These are phyloP conservation scores for Rhizopus sp. DNA, from an alignment of 371 early-diverging fungal species.

Conservation along the genomic window DNA sequence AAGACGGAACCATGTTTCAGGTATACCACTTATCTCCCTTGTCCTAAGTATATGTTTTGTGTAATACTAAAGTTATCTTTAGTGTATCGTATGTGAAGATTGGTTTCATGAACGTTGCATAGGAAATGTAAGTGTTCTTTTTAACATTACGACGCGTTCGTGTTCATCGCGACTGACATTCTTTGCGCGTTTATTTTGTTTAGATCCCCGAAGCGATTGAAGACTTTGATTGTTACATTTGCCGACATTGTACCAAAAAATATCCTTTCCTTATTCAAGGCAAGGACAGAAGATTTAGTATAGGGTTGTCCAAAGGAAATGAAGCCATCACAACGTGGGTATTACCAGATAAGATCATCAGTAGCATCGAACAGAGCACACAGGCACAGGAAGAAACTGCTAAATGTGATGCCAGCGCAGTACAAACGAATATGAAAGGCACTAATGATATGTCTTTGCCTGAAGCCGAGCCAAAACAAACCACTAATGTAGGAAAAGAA, in stretches of 20 bases:
- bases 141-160: background rate
- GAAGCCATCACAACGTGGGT: constrained; percentile 32
- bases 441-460: no score
- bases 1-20: constrained; percentile 77
- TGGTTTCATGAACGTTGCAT: constrained; percentile 89
- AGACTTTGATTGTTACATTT: constrained; percentile 79
- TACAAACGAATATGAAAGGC: no score
- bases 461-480: background rate
- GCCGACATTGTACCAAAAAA: constrained; percentile 70
- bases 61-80: background rate
- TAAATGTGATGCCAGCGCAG: no score
- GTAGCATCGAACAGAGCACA: background rate
- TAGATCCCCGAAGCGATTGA: constrained; percentile 65
- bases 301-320: constrained; percentile 39
- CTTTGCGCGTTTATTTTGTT: constrained; percentile 5
- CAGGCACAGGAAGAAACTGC: constrained; percentile 1
- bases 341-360: constrained; percentile 4
- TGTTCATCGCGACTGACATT: background rate
- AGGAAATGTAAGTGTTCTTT: constrained; percentile 50
- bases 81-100: constrained; percentile 85
- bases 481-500: background rate
- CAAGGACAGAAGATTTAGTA: constrained; percentile 49
- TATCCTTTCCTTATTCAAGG: constrained; percentile 62
- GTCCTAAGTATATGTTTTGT: background rate
- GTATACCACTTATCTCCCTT: constrained; percentile 18